Evolutionary conservation across 1,284 basidiomycete species (phyloP).

Genomic region (Trichosporon faecale): DNA sequence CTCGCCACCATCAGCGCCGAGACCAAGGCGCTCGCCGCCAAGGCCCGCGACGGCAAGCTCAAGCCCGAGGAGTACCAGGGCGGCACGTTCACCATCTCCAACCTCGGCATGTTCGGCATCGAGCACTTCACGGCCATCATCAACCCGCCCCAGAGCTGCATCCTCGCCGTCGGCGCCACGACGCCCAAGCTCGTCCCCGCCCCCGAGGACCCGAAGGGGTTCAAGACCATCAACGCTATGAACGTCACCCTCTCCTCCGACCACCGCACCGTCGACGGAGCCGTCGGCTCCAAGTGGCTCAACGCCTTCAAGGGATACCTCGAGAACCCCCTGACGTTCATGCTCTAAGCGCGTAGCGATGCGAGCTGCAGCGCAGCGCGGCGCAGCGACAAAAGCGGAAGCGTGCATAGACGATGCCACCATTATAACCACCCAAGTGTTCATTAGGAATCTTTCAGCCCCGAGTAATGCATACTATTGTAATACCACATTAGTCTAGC

Average conservation of each 20-base stretch:
- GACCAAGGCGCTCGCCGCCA: slow-evolving; percentile 87
- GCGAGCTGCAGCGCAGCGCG: not conserved
- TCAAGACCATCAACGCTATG: slow-evolving; percentile 89
- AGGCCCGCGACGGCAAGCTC: slow-evolving; percentile 94
- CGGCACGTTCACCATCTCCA: slow-evolving; percentile 98
- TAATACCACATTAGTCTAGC: not conserved
- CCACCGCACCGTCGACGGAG: slow-evolving; percentile 92
- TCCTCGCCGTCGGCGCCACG: slow-evolving; percentile 92
- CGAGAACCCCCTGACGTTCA: slow-evolving; percentile 92
- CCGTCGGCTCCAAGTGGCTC: slow-evolving; percentile 85
- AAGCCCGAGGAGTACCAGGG: slow-evolving; percentile 97
- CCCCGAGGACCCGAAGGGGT: slow-evolving; percentile 78
- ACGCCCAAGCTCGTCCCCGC: slow-evolving; percentile 81
- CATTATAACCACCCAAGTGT: not conserved
- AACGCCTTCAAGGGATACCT: slow-evolving; percentile 93
- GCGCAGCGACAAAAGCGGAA: too few relatives aligned
- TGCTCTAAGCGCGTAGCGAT: slow-evolving; percentile 59
- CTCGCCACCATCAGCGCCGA: slow-evolving; percentile 87
- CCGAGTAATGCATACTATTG: slow-evolving; percentile 9
- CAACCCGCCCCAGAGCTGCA: slow-evolving; percentile 97
- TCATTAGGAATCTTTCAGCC: not conserved
- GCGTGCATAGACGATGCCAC: not conserved
- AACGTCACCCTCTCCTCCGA: slow-evolving; percentile 94
- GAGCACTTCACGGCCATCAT: slow-evolving; percentile 98
- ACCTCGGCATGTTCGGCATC: slow-evolving; percentile 97